Conservation (phyloP, 805 yeast species). For the Pachysolen tannophilus region DNA sequence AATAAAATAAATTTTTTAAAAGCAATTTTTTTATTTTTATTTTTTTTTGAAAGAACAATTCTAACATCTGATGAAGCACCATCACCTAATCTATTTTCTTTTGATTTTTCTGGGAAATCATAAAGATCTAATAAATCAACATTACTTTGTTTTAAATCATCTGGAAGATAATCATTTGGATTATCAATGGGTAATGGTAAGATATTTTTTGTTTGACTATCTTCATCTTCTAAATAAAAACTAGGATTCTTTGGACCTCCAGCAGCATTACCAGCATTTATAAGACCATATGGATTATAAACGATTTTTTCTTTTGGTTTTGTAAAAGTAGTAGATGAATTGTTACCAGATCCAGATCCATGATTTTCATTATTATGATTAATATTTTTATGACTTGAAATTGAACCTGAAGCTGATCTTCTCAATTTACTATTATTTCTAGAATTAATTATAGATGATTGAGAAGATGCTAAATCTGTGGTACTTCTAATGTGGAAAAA, state of each 20-base stretch:
- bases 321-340: background rate
- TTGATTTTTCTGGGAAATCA: slow-evolving; percentile 32
- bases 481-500: slow-evolving; percentile 1
- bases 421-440: slow-evolving; percentile 1
- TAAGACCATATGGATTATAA: slow-evolving; percentile 61
- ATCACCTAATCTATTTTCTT: slow-evolving; percentile 47
- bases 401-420: background rate
- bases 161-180: slow-evolving; percentile 60
- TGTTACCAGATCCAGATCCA: background rate
- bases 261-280: slow-evolving; percentile 22
- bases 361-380: background rate
- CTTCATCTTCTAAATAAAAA: slow-evolving; percentile 19
- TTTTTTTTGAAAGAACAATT: slow-evolving; percentile 28
- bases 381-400: background rate
- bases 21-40: slow-evolving; percentile 42
- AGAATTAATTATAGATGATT: background rate
- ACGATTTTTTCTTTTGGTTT: slow-evolving; percentile 29
- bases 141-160: slow-evolving; percentile 37
- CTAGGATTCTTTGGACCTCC: slow-evolving; percentile 23
- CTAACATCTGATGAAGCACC: slow-evolving; percentile 71
- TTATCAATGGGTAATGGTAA: slow-evolving; percentile 55
- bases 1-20: slow-evolving; percentile 57
- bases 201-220: slow-evolving; percentile 34
- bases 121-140: slow-evolving; percentile 48
- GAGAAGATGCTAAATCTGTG: background rate